phyloP scores from a whole-genome alignment of 805 yeast genomes.

The Millerozyma acaciae region DNA sequence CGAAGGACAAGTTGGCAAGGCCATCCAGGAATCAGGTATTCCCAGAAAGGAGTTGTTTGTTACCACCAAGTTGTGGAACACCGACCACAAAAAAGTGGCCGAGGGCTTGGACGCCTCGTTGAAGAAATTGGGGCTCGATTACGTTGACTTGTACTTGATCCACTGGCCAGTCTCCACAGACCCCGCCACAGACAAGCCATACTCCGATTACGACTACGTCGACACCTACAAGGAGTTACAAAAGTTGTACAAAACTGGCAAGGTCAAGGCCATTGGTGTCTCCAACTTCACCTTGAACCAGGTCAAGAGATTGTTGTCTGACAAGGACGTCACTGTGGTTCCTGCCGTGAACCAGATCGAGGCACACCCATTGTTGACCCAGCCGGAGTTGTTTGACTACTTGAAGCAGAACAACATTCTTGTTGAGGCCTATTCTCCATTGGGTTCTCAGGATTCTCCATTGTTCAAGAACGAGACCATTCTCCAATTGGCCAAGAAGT shows the following conservation, averaged over 20 bases:
- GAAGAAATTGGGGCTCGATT: constrained; percentile 60
- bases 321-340: constrained; percentile 28
- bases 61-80: constrained; percentile 64
- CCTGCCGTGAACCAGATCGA: constrained; percentile 56
- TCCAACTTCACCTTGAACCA: constrained; percentile 47
- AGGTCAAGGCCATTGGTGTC: constrained; percentile 53
- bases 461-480: constrained; percentile 29
- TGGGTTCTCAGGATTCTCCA: constrained; percentile 35
- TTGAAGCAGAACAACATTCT: constrained; percentile 40
- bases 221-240: constrained; percentile 44
- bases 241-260: constrained; percentile 20
- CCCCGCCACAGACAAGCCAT: constrained; percentile 12
- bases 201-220: constrained; percentile 25
- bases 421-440: constrained; percentile 28
- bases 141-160: constrained; percentile 68
- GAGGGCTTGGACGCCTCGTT: constrained; percentile 54
- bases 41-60: constrained; percentile 60
- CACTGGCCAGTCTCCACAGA: constrained; percentile 60
- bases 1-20: constrained; percentile 57
- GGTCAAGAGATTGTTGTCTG: constrained; percentile 41
- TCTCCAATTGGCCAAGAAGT: constrained; percentile 25
- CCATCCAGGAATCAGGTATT: constrained; percentile 50
- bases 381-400: constrained; percentile 52
- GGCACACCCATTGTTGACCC: constrained; percentile 43
- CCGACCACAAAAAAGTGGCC: constrained; percentile 46